Conservation (phyloP, 1,284 basidiomycete species). For the Abortiporus biennis region DNA sequence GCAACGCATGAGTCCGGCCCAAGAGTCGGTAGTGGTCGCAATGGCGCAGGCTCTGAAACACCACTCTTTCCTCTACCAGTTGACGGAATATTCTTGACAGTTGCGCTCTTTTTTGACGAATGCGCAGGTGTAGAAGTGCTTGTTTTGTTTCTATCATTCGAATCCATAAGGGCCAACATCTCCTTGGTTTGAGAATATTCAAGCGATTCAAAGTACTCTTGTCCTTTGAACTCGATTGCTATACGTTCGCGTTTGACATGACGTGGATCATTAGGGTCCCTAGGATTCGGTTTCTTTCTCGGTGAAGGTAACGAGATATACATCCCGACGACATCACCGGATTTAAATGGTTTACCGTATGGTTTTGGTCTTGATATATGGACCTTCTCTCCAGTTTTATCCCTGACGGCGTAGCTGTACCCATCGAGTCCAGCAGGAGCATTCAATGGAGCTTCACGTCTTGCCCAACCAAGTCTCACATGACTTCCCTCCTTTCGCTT, state of each 20-base stretch:
- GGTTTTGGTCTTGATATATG: slow-evolving; percentile 76
- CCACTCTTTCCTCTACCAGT: slow-evolving; percentile 21
- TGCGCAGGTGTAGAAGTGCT: slow-evolving; percentile 52
- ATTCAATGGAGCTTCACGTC: slow-evolving; percentile 89
- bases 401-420: slow-evolving; percentile 89
- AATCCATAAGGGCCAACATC: slow-evolving; percentile 83
- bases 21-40: slow-evolving; percentile 70
- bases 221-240: slow-evolving; percentile 93
- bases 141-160: slow-evolving; percentile 38
- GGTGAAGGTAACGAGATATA: slow-evolving; percentile 87
- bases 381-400: slow-evolving; percentile 89
- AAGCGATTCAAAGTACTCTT: slow-evolving; percentile 92
- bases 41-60: slow-evolving; percentile 30
- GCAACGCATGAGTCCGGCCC: slow-evolving; percentile 66
- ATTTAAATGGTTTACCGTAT: slow-evolving; percentile 71
- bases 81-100: slow-evolving; percentile 56
- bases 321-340: slow-evolving; percentile 91
- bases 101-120: slow-evolving; percentile 55
- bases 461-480: slow-evolving; percentile 87
- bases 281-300: slow-evolving; percentile 44
- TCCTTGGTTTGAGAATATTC: slow-evolving; percentile 93
- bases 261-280: slow-evolving; percentile 67
- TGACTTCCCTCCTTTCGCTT: slow-evolving; percentile 65
- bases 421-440: slow-evolving; percentile 92
- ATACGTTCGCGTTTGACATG: slow-evolving; percentile 82